Evolutionary conservation across 2,329 filamentous ascomycete species (phyloP).

Genomic region (Aspergillus intermedius): DNA sequence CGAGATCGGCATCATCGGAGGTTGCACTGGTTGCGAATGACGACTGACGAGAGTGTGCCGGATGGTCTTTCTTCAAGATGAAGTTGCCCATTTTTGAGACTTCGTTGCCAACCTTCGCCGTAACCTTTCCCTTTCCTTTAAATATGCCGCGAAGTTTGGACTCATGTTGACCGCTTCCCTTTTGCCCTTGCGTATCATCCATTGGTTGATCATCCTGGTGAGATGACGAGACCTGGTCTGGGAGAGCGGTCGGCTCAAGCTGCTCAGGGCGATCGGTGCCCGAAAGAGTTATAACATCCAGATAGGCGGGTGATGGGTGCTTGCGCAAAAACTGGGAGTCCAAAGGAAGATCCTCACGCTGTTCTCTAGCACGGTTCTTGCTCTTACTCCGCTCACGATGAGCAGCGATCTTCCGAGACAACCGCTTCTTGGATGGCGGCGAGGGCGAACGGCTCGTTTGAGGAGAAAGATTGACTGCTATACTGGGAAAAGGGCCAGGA

Average conservation of each 20-base stretch:
- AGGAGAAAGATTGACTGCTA: constrained; percentile 59
- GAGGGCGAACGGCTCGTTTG: constrained; percentile 58
- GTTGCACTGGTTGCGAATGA: constrained; percentile 40
- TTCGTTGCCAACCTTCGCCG: constrained; percentile 63
- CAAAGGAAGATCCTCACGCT: constrained; percentile 13
- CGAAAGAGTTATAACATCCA: constrained; percentile 4
- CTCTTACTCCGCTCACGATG: constrained; percentile 34
- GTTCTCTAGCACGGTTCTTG: constrained; percentile 35
- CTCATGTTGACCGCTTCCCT: constrained; percentile 36
- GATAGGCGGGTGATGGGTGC: constrained; percentile 7
- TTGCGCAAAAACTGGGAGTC: constrained; percentile 14
- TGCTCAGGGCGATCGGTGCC: constrained; percentile 10
- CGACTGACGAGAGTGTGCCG: constrained; percentile 35
- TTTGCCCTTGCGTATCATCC: constrained; percentile 24
- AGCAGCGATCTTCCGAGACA: constrained; percentile 35
- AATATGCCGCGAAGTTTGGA: constrained; percentile 67
- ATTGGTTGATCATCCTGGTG: constrained; percentile 17
- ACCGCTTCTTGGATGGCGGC: constrained; percentile 57
- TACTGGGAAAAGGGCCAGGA: constrained; percentile 49
- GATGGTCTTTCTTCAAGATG: constrained; percentile 53
- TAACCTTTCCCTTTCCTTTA: constrained; percentile 63
- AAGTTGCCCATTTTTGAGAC: constrained; percentile 56
- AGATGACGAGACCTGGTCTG: constrained; percentile 19
- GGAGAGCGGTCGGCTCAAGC: constrained; percentile 24
- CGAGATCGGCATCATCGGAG: constrained; percentile 34